Evolutionary conservation across 73 alveolate genomes (phyloP).

Genomic region (Paramecium bursaria): DNA sequence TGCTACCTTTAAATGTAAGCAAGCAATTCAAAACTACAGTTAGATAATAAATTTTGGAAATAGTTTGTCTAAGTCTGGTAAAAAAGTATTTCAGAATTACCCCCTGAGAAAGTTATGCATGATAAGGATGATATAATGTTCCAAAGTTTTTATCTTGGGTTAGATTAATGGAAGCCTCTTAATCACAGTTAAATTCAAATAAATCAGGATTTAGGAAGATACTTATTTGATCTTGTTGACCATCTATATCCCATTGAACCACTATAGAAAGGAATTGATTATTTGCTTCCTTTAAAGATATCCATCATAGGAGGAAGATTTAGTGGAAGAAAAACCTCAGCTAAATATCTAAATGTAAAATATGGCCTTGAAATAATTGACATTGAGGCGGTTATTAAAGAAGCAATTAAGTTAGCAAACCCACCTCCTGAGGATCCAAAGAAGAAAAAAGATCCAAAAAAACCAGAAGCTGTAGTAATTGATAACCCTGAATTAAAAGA

Average conservation of each 20-base stretch:
- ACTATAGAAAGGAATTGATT: conserved; percentile 22
- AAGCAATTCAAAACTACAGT: neutral
- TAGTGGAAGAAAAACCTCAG: conserved; percentile 50
- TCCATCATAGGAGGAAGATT: conserved; percentile 50
- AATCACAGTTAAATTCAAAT: neutral
- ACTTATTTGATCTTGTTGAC: conserved; percentile 32
- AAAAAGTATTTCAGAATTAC: conserved; percentile 3
- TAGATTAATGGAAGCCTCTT: conserved; percentile 23
- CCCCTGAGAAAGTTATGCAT: conserved; percentile 1
- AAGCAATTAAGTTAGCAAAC: conserved; percentile 23
- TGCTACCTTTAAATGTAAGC: conserved; percentile 41
- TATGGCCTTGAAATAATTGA: conserved; percentile 51
- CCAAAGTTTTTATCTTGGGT: conserved; percentile 26
- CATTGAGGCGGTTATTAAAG: conserved; percentile 29
- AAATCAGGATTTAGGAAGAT: conserved; percentile 7
- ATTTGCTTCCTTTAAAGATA: conserved; percentile 19
- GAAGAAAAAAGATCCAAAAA: conserved; percentile 34
- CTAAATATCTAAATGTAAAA: conserved; percentile 16
- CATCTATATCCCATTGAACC: conserved; percentile 48
- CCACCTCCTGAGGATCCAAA: conserved; percentile 60
- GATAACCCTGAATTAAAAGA: conserved; percentile 57
- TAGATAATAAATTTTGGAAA: conserved; percentile 49
- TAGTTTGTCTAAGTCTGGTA: conserved; percentile 27
- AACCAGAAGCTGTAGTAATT: neutral
- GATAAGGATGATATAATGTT: conserved; percentile 5